Percentiles rank a stretch among this genome's conserved stretches.
Conservation (phyloP, 495 filamentous ascomycete species). For the Lasiosphaeria miniovina region DNA sequence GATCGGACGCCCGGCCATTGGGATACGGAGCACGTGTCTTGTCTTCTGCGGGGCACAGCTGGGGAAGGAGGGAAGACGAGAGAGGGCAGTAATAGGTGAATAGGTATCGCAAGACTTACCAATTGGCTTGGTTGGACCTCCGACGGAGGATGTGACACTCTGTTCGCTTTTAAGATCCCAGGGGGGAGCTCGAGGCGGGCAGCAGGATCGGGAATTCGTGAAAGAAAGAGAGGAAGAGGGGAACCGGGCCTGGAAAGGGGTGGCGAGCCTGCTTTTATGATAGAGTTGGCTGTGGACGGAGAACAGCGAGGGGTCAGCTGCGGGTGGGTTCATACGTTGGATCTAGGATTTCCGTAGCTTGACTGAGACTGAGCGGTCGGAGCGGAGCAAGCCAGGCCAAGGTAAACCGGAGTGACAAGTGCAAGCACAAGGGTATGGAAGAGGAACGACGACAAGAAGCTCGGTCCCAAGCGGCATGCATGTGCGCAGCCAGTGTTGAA, state of each 20-base stretch:
- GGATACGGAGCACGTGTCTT: constrained; percentile 3
- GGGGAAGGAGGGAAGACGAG: not conserved
- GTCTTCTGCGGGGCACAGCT: constrained; percentile 11
- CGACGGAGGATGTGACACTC: constrained; percentile 15
- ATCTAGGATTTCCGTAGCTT: constrained; percentile 24
- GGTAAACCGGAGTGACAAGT: constrained; percentile 11
- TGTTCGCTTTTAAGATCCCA: constrained; percentile 13
- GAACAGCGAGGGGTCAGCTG: constrained; percentile 10
- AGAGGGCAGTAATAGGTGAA: not conserved
- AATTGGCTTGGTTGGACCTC: constrained; percentile 21
- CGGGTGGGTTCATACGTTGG: constrained; percentile 10
- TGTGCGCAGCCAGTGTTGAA: constrained; percentile 4
- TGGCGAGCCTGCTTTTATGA: constrained; percentile 28
- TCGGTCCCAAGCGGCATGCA: constrained; percentile 10
- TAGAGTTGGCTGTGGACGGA: constrained; percentile 9
- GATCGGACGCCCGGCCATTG: not conserved
- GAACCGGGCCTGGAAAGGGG: constrained; percentile 15
- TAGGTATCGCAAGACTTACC: constrained; percentile 24
- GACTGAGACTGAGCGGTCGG: constrained; percentile 23
- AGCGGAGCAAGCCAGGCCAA: constrained; percentile 23
- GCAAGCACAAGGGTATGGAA: constrained; percentile 11
- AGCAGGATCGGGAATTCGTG: constrained; percentile 22
- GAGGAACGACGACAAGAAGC: constrained; percentile 6
- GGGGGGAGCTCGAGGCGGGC: constrained; percentile 17
- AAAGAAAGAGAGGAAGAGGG: constrained; percentile 23